A percentile compares a stretch with the other conserved stretches of the same genome.
These are phyloP conservation scores for Sclerotinia trifoliorum DNA, from an alignment of 2,329 filamentous ascomycete species.

Conservation along the genomic window DNA sequence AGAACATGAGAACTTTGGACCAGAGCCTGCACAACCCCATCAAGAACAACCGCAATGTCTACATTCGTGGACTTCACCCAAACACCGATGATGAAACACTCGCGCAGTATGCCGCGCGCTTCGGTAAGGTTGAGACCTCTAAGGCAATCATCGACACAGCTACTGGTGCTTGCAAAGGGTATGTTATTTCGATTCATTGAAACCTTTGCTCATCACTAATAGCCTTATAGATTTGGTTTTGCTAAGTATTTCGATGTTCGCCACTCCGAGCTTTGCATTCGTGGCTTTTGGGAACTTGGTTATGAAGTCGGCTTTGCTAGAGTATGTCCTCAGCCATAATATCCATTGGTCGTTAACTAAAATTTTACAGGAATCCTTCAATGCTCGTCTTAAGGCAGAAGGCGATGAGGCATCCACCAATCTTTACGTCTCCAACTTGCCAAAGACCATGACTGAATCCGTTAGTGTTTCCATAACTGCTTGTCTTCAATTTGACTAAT, in stretches of 20 bases:
- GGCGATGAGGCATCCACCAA: constrained; percentile 89
- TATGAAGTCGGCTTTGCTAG: constrained; percentile 98
- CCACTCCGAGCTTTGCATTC: constrained; percentile 93
- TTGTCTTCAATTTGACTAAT: constrained; percentile 32
- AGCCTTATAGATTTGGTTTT: constrained; percentile 76
- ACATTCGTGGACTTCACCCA: constrained; percentile 92
- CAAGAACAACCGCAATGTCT: constrained; percentile 92
- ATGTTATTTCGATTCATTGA: constrained; percentile 38
- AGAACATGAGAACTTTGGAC: constrained; percentile 84
- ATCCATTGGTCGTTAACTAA: constrained; percentile 31
- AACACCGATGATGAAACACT: constrained; percentile 93
- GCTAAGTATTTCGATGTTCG: constrained; percentile 88
- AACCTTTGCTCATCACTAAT: constrained; percentile 10
- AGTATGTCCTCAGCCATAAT: constrained; percentile 50
- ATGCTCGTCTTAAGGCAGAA: constrained; percentile 94
- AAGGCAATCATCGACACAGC: constrained; percentile 98
- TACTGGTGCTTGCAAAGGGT: constrained; percentile 96
- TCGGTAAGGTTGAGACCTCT: constrained; percentile 91
- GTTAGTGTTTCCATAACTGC: constrained; percentile 51
- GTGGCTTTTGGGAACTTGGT: constrained; percentile 87
- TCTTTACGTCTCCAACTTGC: constrained; percentile 95
- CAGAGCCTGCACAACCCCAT: constrained; percentile 93
- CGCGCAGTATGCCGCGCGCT: constrained; percentile 76
- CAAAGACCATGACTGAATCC: constrained; percentile 86
- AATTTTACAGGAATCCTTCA: constrained; percentile 82